Conservation (phyloP, 306 rosid genomes). For the Psophocarpus tetragonolobus region DNA sequence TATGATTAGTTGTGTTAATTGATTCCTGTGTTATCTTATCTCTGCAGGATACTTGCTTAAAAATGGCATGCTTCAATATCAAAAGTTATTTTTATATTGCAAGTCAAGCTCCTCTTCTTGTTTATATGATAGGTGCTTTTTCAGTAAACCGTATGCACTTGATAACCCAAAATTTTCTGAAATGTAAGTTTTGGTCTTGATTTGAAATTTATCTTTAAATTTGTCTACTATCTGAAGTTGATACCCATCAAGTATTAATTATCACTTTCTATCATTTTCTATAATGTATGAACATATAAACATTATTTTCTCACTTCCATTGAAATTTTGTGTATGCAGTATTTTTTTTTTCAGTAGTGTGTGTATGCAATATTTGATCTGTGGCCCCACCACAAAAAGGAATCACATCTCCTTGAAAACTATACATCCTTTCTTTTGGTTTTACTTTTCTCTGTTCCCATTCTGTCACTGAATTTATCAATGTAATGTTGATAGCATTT, state of each 20-base stretch:
- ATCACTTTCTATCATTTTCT: slow-evolving; percentile 1
- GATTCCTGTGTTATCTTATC: slow-evolving; percentile 34
- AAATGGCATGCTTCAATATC: slow-evolving; percentile 43
- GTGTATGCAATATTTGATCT: slow-evolving; percentile 2
- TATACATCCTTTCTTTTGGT: background rate
- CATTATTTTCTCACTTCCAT: background rate
- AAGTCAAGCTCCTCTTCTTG: slow-evolving; percentile 39
- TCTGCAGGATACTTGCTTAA: slow-evolving; percentile 55
- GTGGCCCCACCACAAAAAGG: background rate
- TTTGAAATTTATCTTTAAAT: slow-evolving; percentile 18
- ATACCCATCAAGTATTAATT: slow-evolving; percentile 12
- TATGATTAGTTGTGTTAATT: slow-evolving; percentile 12
- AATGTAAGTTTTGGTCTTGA: slow-evolving; percentile 1
- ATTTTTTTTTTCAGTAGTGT: too few species aligned
- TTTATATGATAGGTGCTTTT: slow-evolving; percentile 45
- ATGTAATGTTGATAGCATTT: background rate
- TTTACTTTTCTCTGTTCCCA: background rate
- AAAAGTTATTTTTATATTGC: slow-evolving; percentile 45
- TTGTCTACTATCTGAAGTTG: background rate
- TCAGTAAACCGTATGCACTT: slow-evolving; percentile 20
- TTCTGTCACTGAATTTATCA: background rate
- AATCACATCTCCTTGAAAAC: background rate
- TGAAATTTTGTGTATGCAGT: slow-evolving; percentile 1
- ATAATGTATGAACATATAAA: background rate
- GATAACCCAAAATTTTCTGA: background rate